Conservation (phyloP, 1,284 basidiomycete genomes). For the Apiotrichum veenhuisii region DNA sequence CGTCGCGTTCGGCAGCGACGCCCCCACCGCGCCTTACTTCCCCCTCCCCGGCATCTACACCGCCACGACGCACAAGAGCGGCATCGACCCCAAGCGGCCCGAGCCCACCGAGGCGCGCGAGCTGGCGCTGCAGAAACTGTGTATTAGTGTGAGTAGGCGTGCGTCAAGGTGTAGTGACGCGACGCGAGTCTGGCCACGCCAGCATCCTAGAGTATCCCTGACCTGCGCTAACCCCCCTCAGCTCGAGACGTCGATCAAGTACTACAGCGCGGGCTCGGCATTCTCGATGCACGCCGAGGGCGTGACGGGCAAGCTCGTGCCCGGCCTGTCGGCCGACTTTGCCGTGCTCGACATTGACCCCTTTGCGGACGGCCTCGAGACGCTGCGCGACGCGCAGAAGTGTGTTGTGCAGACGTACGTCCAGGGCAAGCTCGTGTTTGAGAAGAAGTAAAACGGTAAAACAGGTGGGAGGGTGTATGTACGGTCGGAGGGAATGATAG, state of each 20-base stretch:
- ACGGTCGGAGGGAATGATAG: no score
- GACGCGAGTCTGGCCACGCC: no score
- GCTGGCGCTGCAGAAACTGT: constrained; percentile 5
- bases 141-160: background rate
- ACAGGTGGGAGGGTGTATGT: no score
- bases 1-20: constrained; percentile 35
- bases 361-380: constrained; percentile 25
- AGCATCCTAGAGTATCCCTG: no score
- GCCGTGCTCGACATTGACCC: constrained; percentile 31
- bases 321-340: constrained; percentile 32
- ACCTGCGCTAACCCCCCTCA: background rate
- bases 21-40: constrained; percentile 31
- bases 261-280: constrained; percentile 26
- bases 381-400: constrained; percentile 27
- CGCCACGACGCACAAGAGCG: constrained; percentile 29
- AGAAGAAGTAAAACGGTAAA: constrained; percentile 3
- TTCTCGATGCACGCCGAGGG: constrained; percentile 23
- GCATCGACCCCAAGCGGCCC: constrained; percentile 22
- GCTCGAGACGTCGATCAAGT: constrained; percentile 20
- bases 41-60: constrained; percentile 31
- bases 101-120: constrained; percentile 14
- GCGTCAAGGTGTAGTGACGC: no score
- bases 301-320: constrained; percentile 19
- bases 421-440: constrained; percentile 19
- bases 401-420: constrained; percentile 29